These are phyloP conservation scores for Populus tremula DNA, from an alignment of 345 rosid species.

Conservation along the genomic window DNA sequence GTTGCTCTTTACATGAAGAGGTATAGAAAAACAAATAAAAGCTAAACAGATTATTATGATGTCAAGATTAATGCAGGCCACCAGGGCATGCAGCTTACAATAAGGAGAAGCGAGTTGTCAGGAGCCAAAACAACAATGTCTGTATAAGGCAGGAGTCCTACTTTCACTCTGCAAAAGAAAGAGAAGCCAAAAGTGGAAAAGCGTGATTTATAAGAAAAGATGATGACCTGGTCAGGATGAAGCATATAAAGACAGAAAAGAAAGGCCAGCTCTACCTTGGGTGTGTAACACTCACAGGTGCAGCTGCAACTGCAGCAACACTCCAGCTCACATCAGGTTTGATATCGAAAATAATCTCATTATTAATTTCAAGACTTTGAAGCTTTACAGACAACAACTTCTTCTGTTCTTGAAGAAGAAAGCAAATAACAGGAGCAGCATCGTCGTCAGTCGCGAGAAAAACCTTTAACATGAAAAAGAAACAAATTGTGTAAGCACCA, in stretches of 20 bases:
- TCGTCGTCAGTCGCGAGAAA: conserved; percentile 85
- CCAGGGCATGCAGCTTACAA: conserved; percentile 52
- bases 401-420: conserved; percentile 86
- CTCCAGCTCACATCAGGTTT: conserved; percentile 92
- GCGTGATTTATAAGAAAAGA: background rate
- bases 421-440: conserved; percentile 69
- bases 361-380: conserved; percentile 70
- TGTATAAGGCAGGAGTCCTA: conserved; percentile 58
- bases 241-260: background rate
- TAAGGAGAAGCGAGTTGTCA: conserved; percentile 69
- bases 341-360: conserved; percentile 65
- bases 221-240: background rate
- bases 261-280: conserved; percentile 52
- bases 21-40: background rate
- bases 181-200: conserved; percentile 3
- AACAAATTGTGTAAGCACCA: conserved; percentile 8
- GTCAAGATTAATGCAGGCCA: background rate
- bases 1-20: background rate
- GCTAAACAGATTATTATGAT: background rate
- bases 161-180: conserved; percentile 52
- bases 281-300: conserved; percentile 75
- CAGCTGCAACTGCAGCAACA: conserved; percentile 83
- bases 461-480: conserved; percentile 46
- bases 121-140: conserved; percentile 82
- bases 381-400: conserved; percentile 79